Base-by-base conservation (phyloP, 768 basidiomycete genomes). In the Mrakia gelida region DNA sequence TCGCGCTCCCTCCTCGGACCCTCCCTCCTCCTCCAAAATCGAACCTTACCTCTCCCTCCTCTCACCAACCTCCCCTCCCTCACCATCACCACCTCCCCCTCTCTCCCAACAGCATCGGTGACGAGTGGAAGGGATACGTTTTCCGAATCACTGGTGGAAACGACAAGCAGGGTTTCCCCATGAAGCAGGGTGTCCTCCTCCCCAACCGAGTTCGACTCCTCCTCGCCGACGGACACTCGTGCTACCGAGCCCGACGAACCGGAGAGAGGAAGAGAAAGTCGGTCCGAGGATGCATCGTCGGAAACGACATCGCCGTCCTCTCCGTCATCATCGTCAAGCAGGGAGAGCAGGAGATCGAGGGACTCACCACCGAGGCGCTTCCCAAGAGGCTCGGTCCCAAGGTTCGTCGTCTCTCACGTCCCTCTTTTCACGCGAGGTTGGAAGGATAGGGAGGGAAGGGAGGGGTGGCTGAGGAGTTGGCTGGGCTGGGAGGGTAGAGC, bases 201-300 rank as follows among this genome's bases (percentile, higher is more conserved):
- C 93, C 93, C 78, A 85, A 93, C 87, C 95, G 96, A 89, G 93
- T 95, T 82, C 88, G 90, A 80, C 92, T 99, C 81, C 92, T 98
- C 83, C 92, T 99, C 84, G 82, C 92, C 80, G 93, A 96, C 85
- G 95, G 95, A 73, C 96, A 98, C 90, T 96, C 95, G 45, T 98
- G 96, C 90, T 98, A 93, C 89, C 94, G 96, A 82, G 85, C 88
- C 81, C 92, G 95, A 84, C 92, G 95, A 85, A 86, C 88, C 71
- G 96, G 96, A 84, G 95, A 99, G 87, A 93, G 96, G 87, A 95
- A 93, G 89, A 92, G 96, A 89, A 98, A 98, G 87, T 97, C 95
- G 82, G 93, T 99, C 80, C 92, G 96, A 80, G 96, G 96, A 49
- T 97, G 95, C 89, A 98, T 98, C 86, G 93, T 98, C 84, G 94